Conservation (phyloP, 2,329 filamentous ascomycete species). For the Stagonosporopsis chrysanthemi region DNA sequence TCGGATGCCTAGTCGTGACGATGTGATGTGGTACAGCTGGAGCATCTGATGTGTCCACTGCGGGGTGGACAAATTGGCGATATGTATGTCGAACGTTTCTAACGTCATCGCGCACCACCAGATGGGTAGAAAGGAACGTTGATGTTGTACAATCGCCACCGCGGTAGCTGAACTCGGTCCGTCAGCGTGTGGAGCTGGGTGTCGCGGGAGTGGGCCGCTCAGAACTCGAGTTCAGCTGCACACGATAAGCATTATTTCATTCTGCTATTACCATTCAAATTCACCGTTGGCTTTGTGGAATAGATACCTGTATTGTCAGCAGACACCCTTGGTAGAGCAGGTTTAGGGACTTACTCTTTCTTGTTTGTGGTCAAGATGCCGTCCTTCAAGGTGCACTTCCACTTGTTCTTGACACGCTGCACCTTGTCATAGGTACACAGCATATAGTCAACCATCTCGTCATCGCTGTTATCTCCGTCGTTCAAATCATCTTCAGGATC, state of each 20-base stretch:
- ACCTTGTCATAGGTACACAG: constrained; percentile 99
- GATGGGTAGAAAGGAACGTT: background rate
- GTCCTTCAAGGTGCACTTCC: constrained; percentile 98
- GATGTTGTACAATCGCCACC: constrained; percentile 14
- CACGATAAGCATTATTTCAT: constrained; percentile 25
- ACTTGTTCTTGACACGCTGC: constrained; percentile 94
- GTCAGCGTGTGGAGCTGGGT: constrained; percentile 11
- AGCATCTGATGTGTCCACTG: background rate
- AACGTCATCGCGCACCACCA: constrained; percentile 1
- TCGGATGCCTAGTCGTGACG: constrained; percentile 10
- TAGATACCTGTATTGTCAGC: constrained; percentile 69
- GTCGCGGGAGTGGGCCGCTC: constrained; percentile 5
- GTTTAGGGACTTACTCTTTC: constrained; percentile 71
- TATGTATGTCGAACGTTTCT: background rate
- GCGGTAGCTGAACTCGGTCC: constrained; percentile 21
- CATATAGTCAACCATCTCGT: constrained; percentile 87
- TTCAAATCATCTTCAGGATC: constrained; percentile 85
- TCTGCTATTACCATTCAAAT: constrained; percentile 83
- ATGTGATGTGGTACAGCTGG: constrained; percentile 7
- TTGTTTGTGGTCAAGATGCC: constrained; percentile 92
- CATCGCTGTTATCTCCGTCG: constrained; percentile 87
- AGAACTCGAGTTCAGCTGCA: constrained; percentile 36
- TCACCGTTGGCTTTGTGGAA: constrained; percentile 98
- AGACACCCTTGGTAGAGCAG: background rate
- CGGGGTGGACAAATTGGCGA: background rate